Conservation (phyloP, 2,329 filamentous ascomycete species). For the Exophiala spinifera region DNA sequence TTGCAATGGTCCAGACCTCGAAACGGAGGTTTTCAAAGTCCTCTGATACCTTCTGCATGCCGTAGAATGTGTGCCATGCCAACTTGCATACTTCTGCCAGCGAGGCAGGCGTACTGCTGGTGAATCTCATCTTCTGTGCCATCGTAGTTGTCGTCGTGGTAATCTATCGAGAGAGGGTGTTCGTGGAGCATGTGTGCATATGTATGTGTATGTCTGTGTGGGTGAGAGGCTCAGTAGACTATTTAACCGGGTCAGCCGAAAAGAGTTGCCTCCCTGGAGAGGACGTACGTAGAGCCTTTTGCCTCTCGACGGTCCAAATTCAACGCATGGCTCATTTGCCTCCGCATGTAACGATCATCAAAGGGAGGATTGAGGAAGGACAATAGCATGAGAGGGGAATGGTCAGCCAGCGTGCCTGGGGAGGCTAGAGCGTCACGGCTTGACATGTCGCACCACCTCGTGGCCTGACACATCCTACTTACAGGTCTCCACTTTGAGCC, state of each 20-base stretch:
- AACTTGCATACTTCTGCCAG: conserved; percentile 24
- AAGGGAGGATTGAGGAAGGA: background rate
- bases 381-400: background rate
- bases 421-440: background rate
- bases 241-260: background rate
- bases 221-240: background rate
- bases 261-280: background rate
- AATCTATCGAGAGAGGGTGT: too few relatives aligned
- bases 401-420: background rate
- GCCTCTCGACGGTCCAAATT: background rate
- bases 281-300: background rate
- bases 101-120: conserved; percentile 9
- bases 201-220: background rate
- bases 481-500: background rate
- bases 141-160: conserved; percentile 4
- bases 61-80: conserved; percentile 25
- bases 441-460: conserved; percentile 14
- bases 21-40: conserved; percentile 26
- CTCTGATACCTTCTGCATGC: conserved; percentile 26
- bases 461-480: conserved; percentile 17
- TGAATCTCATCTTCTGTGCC: conserved; percentile 18
- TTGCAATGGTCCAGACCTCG: conserved; percentile 25
- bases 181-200: too few relatives aligned
- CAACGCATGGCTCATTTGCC: background rate
- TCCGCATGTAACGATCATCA: background rate